Evolutionary conservation across 192 early-diverging fungal genomes (phyloP).

Genomic region (Rhizoclosmatium globosum): DNA sequence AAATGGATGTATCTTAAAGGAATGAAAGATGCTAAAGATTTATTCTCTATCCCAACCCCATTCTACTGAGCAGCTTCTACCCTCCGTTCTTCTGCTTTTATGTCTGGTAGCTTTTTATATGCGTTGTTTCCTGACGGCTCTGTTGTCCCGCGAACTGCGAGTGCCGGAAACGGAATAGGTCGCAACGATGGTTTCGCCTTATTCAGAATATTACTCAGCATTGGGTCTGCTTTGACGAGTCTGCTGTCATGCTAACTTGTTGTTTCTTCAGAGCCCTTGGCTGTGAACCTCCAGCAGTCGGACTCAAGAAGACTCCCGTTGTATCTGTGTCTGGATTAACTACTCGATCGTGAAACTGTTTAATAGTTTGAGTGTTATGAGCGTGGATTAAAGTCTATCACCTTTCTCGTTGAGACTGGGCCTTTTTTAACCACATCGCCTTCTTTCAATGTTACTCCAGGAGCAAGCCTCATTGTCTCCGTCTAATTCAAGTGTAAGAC

Average conservation of each 20-base stretch:
- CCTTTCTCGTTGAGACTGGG: constrained; percentile 16
- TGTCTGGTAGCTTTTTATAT: constrained; percentile 14
- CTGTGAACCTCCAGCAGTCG: background rate
- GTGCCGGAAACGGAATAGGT: constrained; percentile 32
- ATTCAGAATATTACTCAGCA: constrained; percentile 19
- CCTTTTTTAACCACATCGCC: constrained; percentile 58
- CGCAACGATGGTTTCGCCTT: constrained; percentile 35
- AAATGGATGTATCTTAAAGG: constrained; percentile 17
- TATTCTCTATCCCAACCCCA: background rate
- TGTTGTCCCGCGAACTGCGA: background rate
- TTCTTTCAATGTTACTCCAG: constrained; percentile 54
- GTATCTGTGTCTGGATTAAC: background rate
- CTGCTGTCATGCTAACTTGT: background rate
- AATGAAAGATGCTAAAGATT: background rate
- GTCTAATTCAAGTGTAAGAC: constrained; percentile 30
- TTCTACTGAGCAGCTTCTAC: background rate
- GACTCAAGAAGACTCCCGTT: background rate
- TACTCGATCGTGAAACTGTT: background rate
- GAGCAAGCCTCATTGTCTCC: constrained; percentile 56
- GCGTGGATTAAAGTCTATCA: background rate
- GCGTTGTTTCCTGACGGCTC: too few species aligned
- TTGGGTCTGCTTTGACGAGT: constrained; percentile 10
- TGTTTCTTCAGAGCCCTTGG: background rate
- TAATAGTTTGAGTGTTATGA: background rate
- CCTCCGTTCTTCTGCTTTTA: background rate